A percentile compares a stretch with the other conserved stretches of the same genome.
Evolutionary conservation across 306 rosid genomes (phyloP).

Genomic region (Dalbergia cultrata): DNA sequence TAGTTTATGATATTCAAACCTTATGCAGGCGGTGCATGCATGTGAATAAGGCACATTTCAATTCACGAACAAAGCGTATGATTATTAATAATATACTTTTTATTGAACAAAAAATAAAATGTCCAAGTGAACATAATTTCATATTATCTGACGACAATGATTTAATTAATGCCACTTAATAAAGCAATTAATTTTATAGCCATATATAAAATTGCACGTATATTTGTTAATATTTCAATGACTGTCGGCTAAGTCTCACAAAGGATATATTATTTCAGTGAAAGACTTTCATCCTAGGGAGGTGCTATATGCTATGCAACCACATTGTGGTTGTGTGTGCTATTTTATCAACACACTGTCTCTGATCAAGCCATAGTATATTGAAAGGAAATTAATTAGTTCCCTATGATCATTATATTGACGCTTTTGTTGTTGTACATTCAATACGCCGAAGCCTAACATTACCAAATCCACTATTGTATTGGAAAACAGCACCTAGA

Average conservation of each 20-base stretch:
- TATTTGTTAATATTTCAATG: background rate
- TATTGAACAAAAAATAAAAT: background rate
- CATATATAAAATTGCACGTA: background rate
- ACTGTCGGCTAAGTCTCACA: background rate
- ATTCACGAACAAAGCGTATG: constrained; percentile 2
- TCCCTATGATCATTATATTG: background rate
- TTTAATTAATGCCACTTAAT: background rate
- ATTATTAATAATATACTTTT: background rate
- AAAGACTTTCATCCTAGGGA: background rate
- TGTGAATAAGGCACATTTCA: background rate
- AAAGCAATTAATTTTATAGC: background rate
- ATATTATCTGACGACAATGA: background rate
- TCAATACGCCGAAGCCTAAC: constrained; percentile 8
- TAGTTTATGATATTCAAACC: too few relatives aligned
- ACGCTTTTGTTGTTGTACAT: background rate
- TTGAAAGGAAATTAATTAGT: background rate
- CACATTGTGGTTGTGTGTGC: background rate
- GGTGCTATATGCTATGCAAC: background rate
- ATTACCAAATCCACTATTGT: constrained; percentile 12
- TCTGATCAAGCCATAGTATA: constrained; percentile 6
- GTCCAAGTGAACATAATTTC: background rate
- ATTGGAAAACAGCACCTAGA: background rate
- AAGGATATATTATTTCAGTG: background rate
- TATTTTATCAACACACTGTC: background rate
- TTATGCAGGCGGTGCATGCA: too few relatives aligned